phyloP scores from a whole-genome alignment of 768 basidiomycete species.

The Vararia minispora region DNA sequence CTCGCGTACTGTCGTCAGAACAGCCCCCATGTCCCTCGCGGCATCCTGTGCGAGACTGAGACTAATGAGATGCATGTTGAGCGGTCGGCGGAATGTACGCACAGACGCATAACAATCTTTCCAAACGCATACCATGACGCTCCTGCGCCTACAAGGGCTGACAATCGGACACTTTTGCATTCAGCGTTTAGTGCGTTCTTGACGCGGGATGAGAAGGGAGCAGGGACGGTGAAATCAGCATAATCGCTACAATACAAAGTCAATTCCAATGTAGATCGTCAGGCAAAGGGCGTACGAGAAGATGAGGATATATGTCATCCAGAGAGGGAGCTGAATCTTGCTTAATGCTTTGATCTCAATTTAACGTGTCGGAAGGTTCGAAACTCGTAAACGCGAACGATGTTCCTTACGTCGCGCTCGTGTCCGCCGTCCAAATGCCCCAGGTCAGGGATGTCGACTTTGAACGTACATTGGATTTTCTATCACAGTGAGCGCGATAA shows the following conservation, averaged over 20 bases:
- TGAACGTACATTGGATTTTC: slow-evolving; percentile 94
- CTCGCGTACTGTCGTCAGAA: slow-evolving; percentile 54
- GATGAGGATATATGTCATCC: slow-evolving; percentile 82
- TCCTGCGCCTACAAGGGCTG: slow-evolving; percentile 75
- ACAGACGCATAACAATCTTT: slow-evolving; percentile 78
- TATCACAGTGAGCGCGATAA: slow-evolving; percentile 19
- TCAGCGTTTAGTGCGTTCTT: slow-evolving; percentile 85
- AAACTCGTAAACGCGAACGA: background rate
- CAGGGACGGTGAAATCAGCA: slow-evolving; percentile 79
- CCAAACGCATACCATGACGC: slow-evolving; percentile 93
- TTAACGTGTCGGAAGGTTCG: background rate
- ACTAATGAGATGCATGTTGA: no score
- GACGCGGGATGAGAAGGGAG: slow-evolving; percentile 66
- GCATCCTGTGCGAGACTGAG: slow-evolving; percentile 77
- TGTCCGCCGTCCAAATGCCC: slow-evolving; percentile 84
- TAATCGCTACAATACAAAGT: slow-evolving; percentile 52
- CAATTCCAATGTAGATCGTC: background rate
- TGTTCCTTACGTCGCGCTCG: slow-evolving; percentile 55
- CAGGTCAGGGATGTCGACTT: slow-evolving; percentile 71
- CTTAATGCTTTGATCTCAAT: slow-evolving; percentile 61
- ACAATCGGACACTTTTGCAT: slow-evolving; percentile 71
- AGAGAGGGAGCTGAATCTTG: slow-evolving; percentile 80
- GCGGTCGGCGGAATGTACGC: slow-evolving; percentile 15
- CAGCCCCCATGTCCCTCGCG: slow-evolving; percentile 56
- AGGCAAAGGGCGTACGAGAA: slow-evolving; percentile 43